A percentile compares a stretch with the other conserved stretches of the same genome.
Evolutionary conservation across 2,329 filamentous ascomycete genomes (phyloP).

Genomic region (Amylocarpus encephaloides): DNA sequence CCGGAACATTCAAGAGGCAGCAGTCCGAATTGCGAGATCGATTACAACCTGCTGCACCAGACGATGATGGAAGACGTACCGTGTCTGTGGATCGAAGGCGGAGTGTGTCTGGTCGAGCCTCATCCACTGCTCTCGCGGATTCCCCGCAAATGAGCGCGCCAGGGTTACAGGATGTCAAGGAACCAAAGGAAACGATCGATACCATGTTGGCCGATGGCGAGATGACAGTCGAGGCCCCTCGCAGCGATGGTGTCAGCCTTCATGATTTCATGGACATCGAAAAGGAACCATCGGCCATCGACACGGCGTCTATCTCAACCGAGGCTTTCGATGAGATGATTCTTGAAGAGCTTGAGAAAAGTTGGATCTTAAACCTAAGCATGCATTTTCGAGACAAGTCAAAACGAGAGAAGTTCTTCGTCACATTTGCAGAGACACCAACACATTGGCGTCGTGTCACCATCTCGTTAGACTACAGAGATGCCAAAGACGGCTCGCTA

Average conservation of each 20-base stretch:
- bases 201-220: slow-evolving; percentile 14
- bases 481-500: slow-evolving; percentile 71
- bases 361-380: slow-evolving; percentile 94
- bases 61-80: slow-evolving; percentile 65
- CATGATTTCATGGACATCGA: slow-evolving; percentile 26
- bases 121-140: slow-evolving; percentile 18
- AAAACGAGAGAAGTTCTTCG: slow-evolving; percentile 93
- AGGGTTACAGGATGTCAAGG: slow-evolving; percentile 24
- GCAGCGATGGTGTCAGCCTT: slow-evolving; percentile 16
- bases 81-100: slow-evolving; percentile 54
- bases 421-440: slow-evolving; percentile 81
- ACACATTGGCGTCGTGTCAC: slow-evolving; percentile 82
- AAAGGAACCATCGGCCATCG: slow-evolving; percentile 18
- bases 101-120: slow-evolving; percentile 18
- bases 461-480: slow-evolving; percentile 86
- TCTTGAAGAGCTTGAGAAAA: slow-evolving; percentile 74
- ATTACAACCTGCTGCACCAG: slow-evolving; percentile 59
- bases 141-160: slow-evolving; percentile 27
- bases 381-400: slow-evolving; percentile 97
- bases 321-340: slow-evolving; percentile 54
- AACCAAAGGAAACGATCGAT: slow-evolving; percentile 19
- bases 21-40: slow-evolving; percentile 73
- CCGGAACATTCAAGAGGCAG: slow-evolving; percentile 75
- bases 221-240: slow-evolving; percentile 9
- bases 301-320: slow-evolving; percentile 27